Evolutionary conservation across 371 early-diverging fungal species (phyloP), one percentile per base, ranked within the genome.

Genomic region (Syncephalastrum monosporum): DNA sequence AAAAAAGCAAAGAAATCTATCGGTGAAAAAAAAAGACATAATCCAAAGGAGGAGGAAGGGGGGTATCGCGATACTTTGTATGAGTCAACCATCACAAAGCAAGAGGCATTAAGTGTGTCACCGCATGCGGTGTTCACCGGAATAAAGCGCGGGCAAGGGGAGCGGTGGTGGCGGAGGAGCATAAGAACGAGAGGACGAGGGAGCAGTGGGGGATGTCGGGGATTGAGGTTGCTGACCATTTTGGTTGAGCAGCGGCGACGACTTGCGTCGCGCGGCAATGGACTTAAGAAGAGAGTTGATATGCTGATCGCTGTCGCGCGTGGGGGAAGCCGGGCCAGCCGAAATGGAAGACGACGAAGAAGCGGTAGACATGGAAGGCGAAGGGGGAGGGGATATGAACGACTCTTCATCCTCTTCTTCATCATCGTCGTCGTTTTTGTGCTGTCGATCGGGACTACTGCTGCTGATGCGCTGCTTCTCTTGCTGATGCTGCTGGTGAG

Each of bases 321-420:
- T 33, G 10, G 17, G 23, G 12, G 54, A 27, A 14, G 16, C 44
- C 25, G 43, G 38, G 17, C 19, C 53, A 43, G 42, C 53, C 19
- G 43, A 55, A 6, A 52, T 24, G 13, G 57, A 25, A 13, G 50
- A 57, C 23, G 42, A 23, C 7, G 57, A 57, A 4, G 57, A 57
- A 27, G 24, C 25, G 24, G 23, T 50, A 6, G 50, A 50, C 8
- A 53, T 24, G n/a, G 53, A 53, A 12, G 53, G 59, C 19, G 59
- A 53, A n/a, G 59, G 48, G 5, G 52, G 52, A 7, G 46, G 44
- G 17, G 23, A 29, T 14, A 33, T 33, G 38, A 33, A 33, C 38
- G 38, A 33, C 43, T 60, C 60, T 54, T 60, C 60, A 41, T 59
- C 60, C 5, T 33, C 38, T 33, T 33, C 38, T 12, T 33, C 17